Evolutionary conservation across 2,329 filamentous ascomycete genomes (phyloP).

Genomic region (Passalora sequoiae): DNA sequence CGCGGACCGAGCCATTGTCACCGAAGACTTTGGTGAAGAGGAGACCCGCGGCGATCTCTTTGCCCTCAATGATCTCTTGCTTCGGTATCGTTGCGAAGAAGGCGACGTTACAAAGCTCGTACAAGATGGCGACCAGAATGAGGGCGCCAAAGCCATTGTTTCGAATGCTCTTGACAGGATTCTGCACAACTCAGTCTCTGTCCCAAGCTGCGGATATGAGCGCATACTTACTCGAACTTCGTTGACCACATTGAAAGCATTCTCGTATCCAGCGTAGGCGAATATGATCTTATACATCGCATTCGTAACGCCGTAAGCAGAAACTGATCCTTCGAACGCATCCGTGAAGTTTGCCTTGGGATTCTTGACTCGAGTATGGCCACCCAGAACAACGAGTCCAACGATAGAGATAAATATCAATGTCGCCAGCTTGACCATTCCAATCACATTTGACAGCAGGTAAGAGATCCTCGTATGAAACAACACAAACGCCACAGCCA

Average conservation of each 20-base stretch:
- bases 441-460: constrained; percentile 53
- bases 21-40: constrained; percentile 59
- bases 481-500: constrained; percentile 44
- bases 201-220: background rate
- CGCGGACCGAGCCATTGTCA: constrained; percentile 43
- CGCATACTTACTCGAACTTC: constrained; percentile 4
- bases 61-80: constrained; percentile 43
- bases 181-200: constrained; percentile 24
- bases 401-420: constrained; percentile 51
- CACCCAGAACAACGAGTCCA: constrained; percentile 59
- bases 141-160: constrained; percentile 33
- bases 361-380: constrained; percentile 47
- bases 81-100: constrained; percentile 56
- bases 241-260: constrained; percentile 10
- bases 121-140: constrained; percentile 47
- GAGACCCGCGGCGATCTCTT: constrained; percentile 52
- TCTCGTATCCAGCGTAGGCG: constrained; percentile 29
- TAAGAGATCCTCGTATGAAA: constrained; percentile 56
- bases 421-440: constrained; percentile 56
- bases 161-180: constrained; percentile 53
- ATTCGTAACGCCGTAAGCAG: constrained; percentile 50
- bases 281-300: constrained; percentile 51
- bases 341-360: constrained; percentile 53
- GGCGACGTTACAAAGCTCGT: constrained; percentile 55
- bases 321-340: constrained; percentile 48